Evolutionary conservation across 2,329 filamentous ascomycete species (phyloP).

Genomic region (Exophiala viscosa): DNA sequence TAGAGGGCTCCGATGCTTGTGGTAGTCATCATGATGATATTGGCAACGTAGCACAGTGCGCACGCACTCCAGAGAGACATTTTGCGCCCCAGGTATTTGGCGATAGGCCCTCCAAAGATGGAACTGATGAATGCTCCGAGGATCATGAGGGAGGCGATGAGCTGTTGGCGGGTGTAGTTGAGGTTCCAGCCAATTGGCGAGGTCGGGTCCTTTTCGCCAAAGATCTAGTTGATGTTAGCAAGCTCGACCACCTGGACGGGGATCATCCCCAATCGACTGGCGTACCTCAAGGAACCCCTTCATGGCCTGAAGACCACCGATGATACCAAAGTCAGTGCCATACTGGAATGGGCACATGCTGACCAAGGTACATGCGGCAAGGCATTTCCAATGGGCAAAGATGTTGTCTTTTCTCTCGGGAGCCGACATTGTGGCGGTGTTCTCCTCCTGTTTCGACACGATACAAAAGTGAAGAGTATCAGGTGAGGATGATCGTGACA

Average conservation of each 20-base stretch:
- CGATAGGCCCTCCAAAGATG: constrained; percentile 35
- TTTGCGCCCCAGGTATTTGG: constrained; percentile 44
- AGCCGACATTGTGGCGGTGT: constrained; percentile 13
- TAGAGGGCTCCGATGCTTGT: constrained; percentile 53
- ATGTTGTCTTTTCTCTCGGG: constrained; percentile 10
- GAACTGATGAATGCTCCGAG: constrained; percentile 46
- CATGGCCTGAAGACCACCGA: constrained; percentile 35
- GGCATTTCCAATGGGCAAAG: constrained; percentile 24
- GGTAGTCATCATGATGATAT: constrained; percentile 58
- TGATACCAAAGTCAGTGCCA: constrained; percentile 33
- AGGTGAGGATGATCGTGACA: constrained; percentile 11
- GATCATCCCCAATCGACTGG: neutral
- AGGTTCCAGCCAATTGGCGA: constrained; percentile 36
- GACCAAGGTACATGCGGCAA: constrained; percentile 28
- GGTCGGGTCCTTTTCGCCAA: constrained; percentile 25
- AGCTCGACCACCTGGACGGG: neutral
- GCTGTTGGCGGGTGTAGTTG: constrained; percentile 39
- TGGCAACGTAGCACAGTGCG: constrained; percentile 49
- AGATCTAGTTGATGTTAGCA: constrained; percentile 26
- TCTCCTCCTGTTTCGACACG: neutral
- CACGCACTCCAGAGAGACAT: constrained; percentile 47
- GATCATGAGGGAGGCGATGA: constrained; percentile 47
- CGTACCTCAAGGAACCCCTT: constrained; percentile 31
- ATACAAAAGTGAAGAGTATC: neutral
- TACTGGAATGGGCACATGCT: constrained; percentile 35